Evolutionary conservation across 2,329 filamentous ascomycete genomes (phyloP).

Genomic region (Magnaporthiopsis rhizophila): DNA sequence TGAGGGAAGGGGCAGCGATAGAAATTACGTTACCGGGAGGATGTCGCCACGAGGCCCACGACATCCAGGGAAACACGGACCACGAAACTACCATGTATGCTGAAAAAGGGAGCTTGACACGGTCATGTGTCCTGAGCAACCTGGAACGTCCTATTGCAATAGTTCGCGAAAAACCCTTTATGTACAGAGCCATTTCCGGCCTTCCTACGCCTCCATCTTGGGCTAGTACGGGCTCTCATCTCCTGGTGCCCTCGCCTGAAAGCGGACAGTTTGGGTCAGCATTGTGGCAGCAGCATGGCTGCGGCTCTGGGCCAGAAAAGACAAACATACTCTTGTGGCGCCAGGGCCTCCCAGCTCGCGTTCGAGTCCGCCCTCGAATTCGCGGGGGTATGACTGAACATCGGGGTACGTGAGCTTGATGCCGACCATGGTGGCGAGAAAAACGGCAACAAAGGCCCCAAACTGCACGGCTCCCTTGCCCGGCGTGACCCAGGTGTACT

Average conservation of each 20-base stretch:
- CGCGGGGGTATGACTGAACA: slow-evolving; percentile 57
- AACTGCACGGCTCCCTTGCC: slow-evolving; percentile 63
- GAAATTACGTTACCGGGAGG: background rate
- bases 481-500: slow-evolving; percentile 75
- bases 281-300: slow-evolving; percentile 12
- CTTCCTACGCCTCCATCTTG: background rate
- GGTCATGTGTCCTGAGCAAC: background rate
- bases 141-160: background rate
- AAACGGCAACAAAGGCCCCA: slow-evolving; percentile 55
- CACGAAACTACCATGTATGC: background rate
- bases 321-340: slow-evolving; percentile 54
- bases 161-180: background rate
- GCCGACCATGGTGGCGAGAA: slow-evolving; percentile 57
- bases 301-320: background rate
- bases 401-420: slow-evolving; percentile 68
- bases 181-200: background rate
- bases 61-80: background rate
- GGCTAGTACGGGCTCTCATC: slow-evolving; percentile 42
- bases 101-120: background rate
- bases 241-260: slow-evolving; percentile 45
- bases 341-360: slow-evolving; percentile 65
- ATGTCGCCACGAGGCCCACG: too few relatives aligned
- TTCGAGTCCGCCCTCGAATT: slow-evolving; percentile 66
- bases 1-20: background rate
- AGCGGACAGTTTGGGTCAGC: background rate